Percentiles rank a stretch among this genome's conserved stretches.
Evolutionary conservation across 768 basidiomycete genomes (phyloP).

Genomic region (Gloeophyllum trabeum): DNA sequence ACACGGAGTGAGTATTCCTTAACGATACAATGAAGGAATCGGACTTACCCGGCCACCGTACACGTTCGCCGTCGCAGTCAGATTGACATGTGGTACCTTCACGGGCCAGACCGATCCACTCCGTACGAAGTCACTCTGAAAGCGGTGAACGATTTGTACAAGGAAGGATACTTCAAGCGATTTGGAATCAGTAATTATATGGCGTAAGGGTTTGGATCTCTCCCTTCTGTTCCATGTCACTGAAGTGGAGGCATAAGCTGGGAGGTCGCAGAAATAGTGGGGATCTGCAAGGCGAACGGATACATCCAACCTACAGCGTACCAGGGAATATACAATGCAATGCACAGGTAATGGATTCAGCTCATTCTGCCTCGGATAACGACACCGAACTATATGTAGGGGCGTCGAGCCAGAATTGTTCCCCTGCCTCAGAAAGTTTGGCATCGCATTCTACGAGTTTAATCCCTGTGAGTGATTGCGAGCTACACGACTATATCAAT

Average conservation of each 20-base stretch:
- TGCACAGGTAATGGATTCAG: constrained; percentile 16
- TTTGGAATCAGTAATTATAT: constrained; percentile 34
- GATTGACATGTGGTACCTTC: constrained; percentile 38
- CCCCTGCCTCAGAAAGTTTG: constrained; percentile 29
- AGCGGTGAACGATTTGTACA: constrained; percentile 34
- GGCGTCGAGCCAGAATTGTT: constrained; percentile 27
- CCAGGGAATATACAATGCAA: constrained; percentile 34
- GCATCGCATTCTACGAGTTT: constrained; percentile 27
- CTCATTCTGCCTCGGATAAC: neutral
- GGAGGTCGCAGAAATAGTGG: constrained; percentile 34
- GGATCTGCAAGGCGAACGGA: constrained; percentile 19
- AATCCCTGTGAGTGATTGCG: constrained; percentile 24
- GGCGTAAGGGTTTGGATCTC: constrained; percentile 17
- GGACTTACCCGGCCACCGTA: neutral
- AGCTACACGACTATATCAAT: neutral
- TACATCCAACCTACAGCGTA: constrained; percentile 36
- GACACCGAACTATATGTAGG: constrained; percentile 9
- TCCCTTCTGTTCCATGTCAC: neutral
- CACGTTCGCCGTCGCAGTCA: neutral
- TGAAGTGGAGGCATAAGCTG: constrained; percentile 11
- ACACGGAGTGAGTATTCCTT: constrained; percentile 25
- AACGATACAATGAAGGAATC: constrained; percentile 1
- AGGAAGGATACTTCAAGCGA: constrained; percentile 39
- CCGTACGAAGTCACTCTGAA: constrained; percentile 35
- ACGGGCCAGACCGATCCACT: constrained; percentile 30